Evolutionary conservation across 2,329 filamentous ascomycete genomes (phyloP), one percentile per base, ranked within the genome.

Genomic region (Neofusicoccum kwambonambiense): DNA sequence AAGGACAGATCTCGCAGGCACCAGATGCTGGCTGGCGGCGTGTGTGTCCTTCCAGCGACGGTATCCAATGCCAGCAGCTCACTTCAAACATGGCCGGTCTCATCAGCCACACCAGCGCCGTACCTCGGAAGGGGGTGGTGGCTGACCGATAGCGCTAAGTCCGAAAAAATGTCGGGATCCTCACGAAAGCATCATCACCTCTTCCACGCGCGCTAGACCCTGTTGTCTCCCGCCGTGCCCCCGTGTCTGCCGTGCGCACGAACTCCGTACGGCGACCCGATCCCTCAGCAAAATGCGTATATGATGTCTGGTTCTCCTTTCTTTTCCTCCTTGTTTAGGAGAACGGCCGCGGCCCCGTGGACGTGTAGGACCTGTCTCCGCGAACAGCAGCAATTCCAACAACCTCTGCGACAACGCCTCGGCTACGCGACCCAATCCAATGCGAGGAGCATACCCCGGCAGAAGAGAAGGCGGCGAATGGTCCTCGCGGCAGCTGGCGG

Each of bases 341-440:
- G 73, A 61, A 61, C 68, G 22, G 67, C 56, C 12, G 67, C 73
- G 13, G 77, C 73, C 74, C 67, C 73, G 11, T 78, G 75, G 76
- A 77, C 71, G 13, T 77, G 76, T 67, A 70, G 73, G 56, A 69
- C 73, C 15, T 77, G 76, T 68, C 68, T 75, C 39, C 73, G 69
- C 66, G 27, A 42, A 35, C 63, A 65, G 31, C 69, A 70, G 61
- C 71, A 67, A 64, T 50, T 65, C 15, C 66, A 42, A 35, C 58
- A 42, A 27, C 42, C 69, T 27, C 52, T 67, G 62, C 71, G 64
- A 22, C 70, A 67, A 52, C 70, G 69, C 37, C 64, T 66, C 63
- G 50, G 65, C 41, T 71, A 71, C 65, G 64, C 72, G 37, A 69
- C 71, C 31, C 68, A 68, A 54, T 37, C 58, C 41, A 64, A 58